Conservation (phyloP, 1,139 yeast species). For the Saccharomycopsis crataegensis region DNA sequence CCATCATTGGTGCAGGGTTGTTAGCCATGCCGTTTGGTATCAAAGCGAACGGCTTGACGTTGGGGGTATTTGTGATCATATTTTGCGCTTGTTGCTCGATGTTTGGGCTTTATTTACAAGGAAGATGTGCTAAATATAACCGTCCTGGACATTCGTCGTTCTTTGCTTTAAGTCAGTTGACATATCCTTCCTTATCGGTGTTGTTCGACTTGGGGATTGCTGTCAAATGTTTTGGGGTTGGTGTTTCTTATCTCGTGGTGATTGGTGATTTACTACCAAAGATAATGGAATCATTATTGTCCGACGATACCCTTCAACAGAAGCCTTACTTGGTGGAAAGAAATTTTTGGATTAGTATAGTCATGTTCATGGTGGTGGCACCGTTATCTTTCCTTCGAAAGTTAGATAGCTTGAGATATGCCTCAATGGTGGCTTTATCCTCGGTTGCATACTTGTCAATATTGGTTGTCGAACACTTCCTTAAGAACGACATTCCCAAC, state of each 20-base stretch:
- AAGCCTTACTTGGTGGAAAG: conserved; percentile 35
- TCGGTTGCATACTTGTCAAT: conserved; percentile 61
- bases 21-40: conserved; percentile 92
- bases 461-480: conserved; percentile 52
- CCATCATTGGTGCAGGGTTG: conserved; percentile 83
- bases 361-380: conserved; percentile 45
- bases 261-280: conserved; percentile 76
- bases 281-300: conserved; percentile 41
- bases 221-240: conserved; percentile 80
- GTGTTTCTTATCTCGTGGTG: conserved; percentile 65
- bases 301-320: conserved; percentile 21
- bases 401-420: conserved; percentile 61
- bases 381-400: conserved; percentile 62
- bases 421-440: conserved; percentile 60
- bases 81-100: conserved; percentile 71
- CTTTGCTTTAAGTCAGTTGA: conserved; percentile 67
- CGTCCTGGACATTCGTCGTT: conserved; percentile 68
- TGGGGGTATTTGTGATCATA: conserved; percentile 59
- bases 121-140: conserved; percentile 59
- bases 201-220: conserved; percentile 87
- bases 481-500: conserved; percentile 33
- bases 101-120: conserved; percentile 68
- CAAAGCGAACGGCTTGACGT: conserved; percentile 70
- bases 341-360: conserved; percentile 58
- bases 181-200: conserved; percentile 76